Evolutionary conservation across 1,284 basidiomycete species (phyloP).

Genomic region (Austroboletus niveus): DNA sequence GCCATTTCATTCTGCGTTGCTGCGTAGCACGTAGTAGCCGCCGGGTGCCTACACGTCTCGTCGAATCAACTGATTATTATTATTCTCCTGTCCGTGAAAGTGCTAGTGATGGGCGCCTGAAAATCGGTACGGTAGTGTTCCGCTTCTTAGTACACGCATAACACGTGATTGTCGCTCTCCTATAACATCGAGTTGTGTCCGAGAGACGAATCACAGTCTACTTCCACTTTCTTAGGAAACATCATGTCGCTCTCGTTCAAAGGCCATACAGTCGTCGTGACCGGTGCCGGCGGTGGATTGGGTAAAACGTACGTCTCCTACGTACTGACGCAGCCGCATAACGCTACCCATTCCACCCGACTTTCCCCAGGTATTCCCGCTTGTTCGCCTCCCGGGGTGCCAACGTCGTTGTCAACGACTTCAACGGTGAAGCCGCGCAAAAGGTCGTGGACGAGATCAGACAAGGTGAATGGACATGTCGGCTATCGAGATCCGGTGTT

Average conservation of each 20-base stretch:
- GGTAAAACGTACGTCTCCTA: constrained; percentile 74
- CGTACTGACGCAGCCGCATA: too few species aligned
- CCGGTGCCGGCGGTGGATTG: constrained; percentile 94
- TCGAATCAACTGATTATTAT: constrained; percentile 26
- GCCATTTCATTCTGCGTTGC: constrained; percentile 29
- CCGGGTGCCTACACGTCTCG: constrained; percentile 33
- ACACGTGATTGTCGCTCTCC: constrained; percentile 19
- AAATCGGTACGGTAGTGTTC: not conserved
- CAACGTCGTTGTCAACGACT: constrained; percentile 95
- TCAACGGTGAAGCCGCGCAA: constrained; percentile 86
- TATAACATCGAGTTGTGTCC: not conserved
- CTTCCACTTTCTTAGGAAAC: not conserved
- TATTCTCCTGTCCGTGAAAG: constrained; percentile 5
- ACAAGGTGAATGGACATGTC: constrained; percentile 59
- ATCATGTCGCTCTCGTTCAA: constrained; percentile 71
- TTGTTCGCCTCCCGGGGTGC: constrained; percentile 91
- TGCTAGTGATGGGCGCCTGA: not conserved
- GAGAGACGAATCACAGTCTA: not conserved
- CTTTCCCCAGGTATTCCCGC: constrained; percentile 74
- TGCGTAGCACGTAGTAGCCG: constrained; percentile 36
- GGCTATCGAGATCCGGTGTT: not conserved
- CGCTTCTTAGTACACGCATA: not conserved
- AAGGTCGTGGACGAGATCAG: constrained; percentile 91
- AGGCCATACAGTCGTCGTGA: constrained; percentile 91
- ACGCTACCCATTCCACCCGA: not conserved